Conservation (phyloP, 768 basidiomycete genomes). For the Lentinula raphanica region DNA sequence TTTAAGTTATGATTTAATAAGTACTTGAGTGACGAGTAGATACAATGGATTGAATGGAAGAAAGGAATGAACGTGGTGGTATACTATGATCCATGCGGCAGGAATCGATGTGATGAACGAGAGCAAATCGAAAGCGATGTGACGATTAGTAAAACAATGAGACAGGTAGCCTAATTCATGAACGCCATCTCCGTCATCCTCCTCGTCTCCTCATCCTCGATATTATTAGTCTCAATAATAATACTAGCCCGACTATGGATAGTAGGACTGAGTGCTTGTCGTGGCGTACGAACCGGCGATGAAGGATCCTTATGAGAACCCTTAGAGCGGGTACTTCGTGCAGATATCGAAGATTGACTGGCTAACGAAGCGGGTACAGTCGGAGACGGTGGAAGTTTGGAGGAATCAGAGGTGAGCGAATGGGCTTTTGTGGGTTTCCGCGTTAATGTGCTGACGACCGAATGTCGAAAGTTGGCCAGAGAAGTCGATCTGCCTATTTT, state of each 20-base stretch:
- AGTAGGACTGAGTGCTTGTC: slow-evolving; percentile 48
- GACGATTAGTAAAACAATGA: too few relatives aligned
- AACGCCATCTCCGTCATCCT: slow-evolving; percentile 72
- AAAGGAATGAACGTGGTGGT: too few relatives aligned
- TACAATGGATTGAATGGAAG: too few relatives aligned
- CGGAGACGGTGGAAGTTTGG: slow-evolving; percentile 36
- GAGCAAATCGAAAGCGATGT: too few relatives aligned
- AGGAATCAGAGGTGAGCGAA: slow-evolving; percentile 22
- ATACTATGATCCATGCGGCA: too few relatives aligned
- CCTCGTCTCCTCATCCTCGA: slow-evolving; percentile 65
- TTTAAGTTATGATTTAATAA: too few relatives aligned
- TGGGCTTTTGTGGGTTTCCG: slow-evolving; percentile 12
- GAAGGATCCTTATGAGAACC: neutral
- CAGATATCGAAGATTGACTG: neutral
- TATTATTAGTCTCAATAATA: slow-evolving; percentile 41
- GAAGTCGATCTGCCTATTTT: slow-evolving; percentile 29
- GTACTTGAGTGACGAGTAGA: too few relatives aligned
- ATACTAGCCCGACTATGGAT: slow-evolving; percentile 60
- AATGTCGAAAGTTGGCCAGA: slow-evolving; percentile 40
- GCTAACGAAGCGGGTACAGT: slow-evolving; percentile 17
- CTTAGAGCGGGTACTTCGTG: neutral
- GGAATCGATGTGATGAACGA: too few relatives aligned
- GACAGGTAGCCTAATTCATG: slow-evolving; percentile 31
- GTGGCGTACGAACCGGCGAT: slow-evolving; percentile 10
- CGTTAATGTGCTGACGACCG: slow-evolving; percentile 33